Base-by-base conservation (phyloP, 306 rosid species). In the Rosa lucieae region DNA sequence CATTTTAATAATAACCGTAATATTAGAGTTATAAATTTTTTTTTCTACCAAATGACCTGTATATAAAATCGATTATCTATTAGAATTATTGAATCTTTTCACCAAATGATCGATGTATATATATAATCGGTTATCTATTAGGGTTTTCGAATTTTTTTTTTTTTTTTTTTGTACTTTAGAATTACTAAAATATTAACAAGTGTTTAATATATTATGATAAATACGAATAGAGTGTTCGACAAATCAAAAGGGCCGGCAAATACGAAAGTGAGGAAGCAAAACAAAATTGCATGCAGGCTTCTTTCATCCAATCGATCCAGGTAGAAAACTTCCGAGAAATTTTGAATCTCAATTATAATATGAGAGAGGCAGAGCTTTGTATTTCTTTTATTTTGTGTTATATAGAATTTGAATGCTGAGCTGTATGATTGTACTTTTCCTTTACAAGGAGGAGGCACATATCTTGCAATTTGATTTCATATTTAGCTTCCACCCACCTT, bases 401-500 rank as follows among this genome's bases (percentile, higher is more conserved):
- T 78, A 86, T 84, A 83, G 35, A 82, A 85, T 77, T 66, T 80
- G 23, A 80, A 52, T 70, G 87, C 82, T 87, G 75, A 90, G 97
- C 93, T 91, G 97, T 85, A 42, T 81, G 82, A 82, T 83, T 82
- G 94, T 86, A 82, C 90, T 80, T 84, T 82, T 83, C 72, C 84
- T 80, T 77, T 85, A 40, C 70, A 84, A 81, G 53, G 71, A 80
- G 87, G 78, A 74, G 78, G 69, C 89, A 89, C 83, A 47, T 83
- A 86, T 88, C 80, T 84, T 76, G 10, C 42, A 12, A 2, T 78
- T 68, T 78, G 78, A 35, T 72, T 70, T 81, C 44, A 77, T 79
- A 47, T 77, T 75, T 52, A 68, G 58, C 73, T 91, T 91, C 92
- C 89, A 85, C 93, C 70, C 90, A 91, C 93, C 89, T 87, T 90